phyloP scores from a whole-genome alignment of 129 eudicot species.

The Flaveria robusta region DNA sequence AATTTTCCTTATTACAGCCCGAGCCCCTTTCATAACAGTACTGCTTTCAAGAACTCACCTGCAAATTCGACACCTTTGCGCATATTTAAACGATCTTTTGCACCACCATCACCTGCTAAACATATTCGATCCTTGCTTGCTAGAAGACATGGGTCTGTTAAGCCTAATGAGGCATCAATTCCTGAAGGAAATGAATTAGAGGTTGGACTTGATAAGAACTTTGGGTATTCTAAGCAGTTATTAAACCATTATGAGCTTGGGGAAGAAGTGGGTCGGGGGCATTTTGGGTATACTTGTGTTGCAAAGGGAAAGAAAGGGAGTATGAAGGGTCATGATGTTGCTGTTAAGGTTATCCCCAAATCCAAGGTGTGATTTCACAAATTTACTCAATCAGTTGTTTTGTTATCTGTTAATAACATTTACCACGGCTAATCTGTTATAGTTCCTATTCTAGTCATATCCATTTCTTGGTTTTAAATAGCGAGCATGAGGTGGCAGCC shows the following conservation, averaged over 20 bases:
- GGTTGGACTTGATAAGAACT: constrained; percentile 86
- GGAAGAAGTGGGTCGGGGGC: constrained; percentile 96
- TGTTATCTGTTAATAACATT: not conserved
- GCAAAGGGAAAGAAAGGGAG: constrained; percentile 93
- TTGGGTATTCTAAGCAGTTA: constrained; percentile 85
- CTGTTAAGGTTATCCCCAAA: constrained; percentile 97
- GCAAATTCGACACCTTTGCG: constrained; percentile 88
- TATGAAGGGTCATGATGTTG: constrained; percentile 95
- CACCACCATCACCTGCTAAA: constrained; percentile 98
- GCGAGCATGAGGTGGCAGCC: not conserved
- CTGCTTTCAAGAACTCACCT: constrained; percentile 83
- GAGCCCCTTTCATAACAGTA: constrained; percentile 75
- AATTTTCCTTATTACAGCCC: constrained; percentile 91
- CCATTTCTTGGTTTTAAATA: not conserved
- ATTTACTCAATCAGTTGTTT: not conserved
- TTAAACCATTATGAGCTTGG: constrained; percentile 72
- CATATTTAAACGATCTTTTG: constrained; percentile 79
- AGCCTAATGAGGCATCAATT: constrained; percentile 89
- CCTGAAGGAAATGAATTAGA: constrained; percentile 90
- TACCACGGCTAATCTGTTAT: constrained; percentile 6
- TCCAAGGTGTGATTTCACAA: constrained; percentile 65
- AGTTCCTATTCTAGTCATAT: constrained; percentile 1
- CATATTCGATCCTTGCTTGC: constrained; percentile 91
- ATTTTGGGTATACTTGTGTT: constrained; percentile 91
- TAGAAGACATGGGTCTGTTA: constrained; percentile 86